These are phyloP conservation scores for Rhizopogon rudus DNA, from an alignment of 768 basidiomycete genomes.

Conservation along the genomic window DNA sequence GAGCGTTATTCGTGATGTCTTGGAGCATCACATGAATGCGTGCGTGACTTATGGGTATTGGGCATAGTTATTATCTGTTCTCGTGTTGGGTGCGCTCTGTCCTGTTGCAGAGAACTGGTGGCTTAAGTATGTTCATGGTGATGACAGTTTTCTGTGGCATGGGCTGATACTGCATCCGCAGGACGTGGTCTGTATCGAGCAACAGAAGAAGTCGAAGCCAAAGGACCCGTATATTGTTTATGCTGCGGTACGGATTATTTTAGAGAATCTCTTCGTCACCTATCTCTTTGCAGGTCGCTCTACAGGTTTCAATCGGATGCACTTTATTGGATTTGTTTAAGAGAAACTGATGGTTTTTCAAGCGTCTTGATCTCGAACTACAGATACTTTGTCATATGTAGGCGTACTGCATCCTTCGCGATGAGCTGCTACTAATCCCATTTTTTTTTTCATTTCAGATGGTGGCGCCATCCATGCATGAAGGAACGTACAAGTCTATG, in stretches of 20 bases:
- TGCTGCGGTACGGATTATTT: constrained; percentile 41
- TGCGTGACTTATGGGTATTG: constrained; percentile 51
- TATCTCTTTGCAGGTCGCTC: constrained; percentile 26
- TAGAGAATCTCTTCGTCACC: constrained; percentile 18
- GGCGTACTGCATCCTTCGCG: constrained; percentile 16
- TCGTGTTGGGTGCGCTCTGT: constrained; percentile 53
- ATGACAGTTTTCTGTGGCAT: constrained; percentile 4
- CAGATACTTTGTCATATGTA: constrained; percentile 71
- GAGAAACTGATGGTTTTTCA: constrained; percentile 10
- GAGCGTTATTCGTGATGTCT: constrained; percentile 60
- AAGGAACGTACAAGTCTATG: constrained; percentile 69
- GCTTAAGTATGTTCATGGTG: constrained; percentile 39
- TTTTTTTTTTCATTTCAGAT: constrained; percentile 35
- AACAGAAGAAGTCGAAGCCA: constrained; percentile 31
- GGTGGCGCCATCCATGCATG: constrained; percentile 61
- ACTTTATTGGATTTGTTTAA: not conserved
- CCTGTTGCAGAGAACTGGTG: constrained; percentile 74
- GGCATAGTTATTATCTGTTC: constrained; percentile 44
- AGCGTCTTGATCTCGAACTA: constrained; percentile 48
- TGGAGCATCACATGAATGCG: constrained; percentile 52
- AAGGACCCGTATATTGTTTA: constrained; percentile 59
- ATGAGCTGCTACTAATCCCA: constrained; percentile 5
- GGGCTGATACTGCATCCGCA: constrained; percentile 18
- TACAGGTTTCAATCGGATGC: constrained; percentile 11
- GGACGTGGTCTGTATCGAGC: constrained; percentile 55